phyloP scores from a whole-genome alignment of 257 asterid species.

The Nicotiana tomentosiformis region DNA sequence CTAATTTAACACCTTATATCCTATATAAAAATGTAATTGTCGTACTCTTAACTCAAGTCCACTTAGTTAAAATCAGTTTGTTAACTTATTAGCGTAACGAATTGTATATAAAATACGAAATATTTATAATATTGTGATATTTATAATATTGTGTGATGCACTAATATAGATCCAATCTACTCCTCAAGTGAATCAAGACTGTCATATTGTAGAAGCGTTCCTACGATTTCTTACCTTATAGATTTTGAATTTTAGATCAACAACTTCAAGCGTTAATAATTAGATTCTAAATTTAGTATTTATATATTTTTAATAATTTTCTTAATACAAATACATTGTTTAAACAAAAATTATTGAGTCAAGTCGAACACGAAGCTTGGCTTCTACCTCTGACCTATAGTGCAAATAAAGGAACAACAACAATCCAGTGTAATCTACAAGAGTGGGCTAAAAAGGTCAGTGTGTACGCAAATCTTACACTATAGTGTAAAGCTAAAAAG shows the following conservation, averaged over 20 bases:
- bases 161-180: not conserved
- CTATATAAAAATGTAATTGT: not conserved
- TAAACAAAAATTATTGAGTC: too few relatives aligned
- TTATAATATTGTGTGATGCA: not conserved
- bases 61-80: not conserved
- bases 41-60: not conserved
- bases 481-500: too few relatives aligned
- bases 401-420: not conserved
- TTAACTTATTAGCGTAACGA: not conserved
- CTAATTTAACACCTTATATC: not conserved
- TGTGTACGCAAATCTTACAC: too few relatives aligned
- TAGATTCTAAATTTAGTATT: too few relatives aligned
- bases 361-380: too few relatives aligned
- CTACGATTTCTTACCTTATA: too few relatives aligned
- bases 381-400: too few relatives aligned
- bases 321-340: too few relatives aligned
- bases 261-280: too few relatives aligned
- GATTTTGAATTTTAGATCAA: too few relatives aligned
- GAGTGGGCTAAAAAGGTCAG: fast-evolving
- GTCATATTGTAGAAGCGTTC: not conserved
- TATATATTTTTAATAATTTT: too few relatives aligned
- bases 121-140: not conserved
- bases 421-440: too few relatives aligned
- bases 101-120: not conserved
- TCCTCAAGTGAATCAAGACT: not conserved